These are phyloP conservation scores for Pseudozyma sp. DNA, from an alignment of 1,284 basidiomycete species.

Conservation along the genomic window DNA sequence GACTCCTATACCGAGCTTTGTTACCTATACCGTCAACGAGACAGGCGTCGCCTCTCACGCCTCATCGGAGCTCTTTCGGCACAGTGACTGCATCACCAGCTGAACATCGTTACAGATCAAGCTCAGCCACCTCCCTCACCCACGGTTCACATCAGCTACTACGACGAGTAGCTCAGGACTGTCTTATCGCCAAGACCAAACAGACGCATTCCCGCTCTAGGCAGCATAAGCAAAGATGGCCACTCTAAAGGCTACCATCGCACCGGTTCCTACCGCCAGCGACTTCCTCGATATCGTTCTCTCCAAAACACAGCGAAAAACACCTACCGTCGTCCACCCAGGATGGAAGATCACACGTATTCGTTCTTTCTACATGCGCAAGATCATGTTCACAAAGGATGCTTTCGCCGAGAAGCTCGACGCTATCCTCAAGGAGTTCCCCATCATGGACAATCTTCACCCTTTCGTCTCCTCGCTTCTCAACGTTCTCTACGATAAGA, in stretches of 20 bases:
- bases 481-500: constrained; percentile 69
- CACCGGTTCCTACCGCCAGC: constrained; percentile 92
- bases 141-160: no score
- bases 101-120: no score
- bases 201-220: no score
- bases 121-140: no score
- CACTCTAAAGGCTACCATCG: constrained; percentile 74
- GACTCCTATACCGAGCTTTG: no score
- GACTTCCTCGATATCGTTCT: constrained; percentile 96
- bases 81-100: no score
- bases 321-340: constrained; percentile 81
- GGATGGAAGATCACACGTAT: constrained; percentile 99
- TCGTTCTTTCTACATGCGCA: constrained; percentile 93
- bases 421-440: constrained; percentile 93
- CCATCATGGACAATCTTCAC: constrained; percentile 70
- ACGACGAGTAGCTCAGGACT: no score
- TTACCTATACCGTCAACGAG: no score
- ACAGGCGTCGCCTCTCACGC: no score
- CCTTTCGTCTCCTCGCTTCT: constrained; percentile 68
- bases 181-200: no score
- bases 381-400: constrained; percentile 99
- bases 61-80: no score
- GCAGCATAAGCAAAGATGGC: constrained; percentile 39
- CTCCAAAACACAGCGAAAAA: constrained; percentile 95
- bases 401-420: constrained; percentile 96